Conservation (phyloP, 2,329 filamentous ascomycete species). For the Bertia moriformis region DNA sequence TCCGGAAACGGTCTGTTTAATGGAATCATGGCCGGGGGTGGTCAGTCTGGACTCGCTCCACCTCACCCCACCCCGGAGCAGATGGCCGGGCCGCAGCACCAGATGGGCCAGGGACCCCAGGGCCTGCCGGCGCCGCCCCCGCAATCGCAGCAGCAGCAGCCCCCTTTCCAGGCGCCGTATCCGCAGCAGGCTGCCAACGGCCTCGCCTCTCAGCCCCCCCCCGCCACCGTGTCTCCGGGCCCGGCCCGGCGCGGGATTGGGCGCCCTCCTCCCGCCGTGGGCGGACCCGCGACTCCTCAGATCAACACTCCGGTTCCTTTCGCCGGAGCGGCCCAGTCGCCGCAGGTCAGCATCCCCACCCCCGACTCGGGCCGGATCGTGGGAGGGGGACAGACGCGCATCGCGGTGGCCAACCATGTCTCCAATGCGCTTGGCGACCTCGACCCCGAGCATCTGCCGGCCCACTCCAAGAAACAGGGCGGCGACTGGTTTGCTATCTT, state of each 20-base stretch:
- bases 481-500: constrained; percentile 94
- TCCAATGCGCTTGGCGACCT: constrained; percentile 66
- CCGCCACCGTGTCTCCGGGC: constrained; percentile 74
- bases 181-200: constrained; percentile 46
- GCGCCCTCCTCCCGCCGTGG: constrained; percentile 45
- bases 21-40: constrained; percentile 89
- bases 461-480: constrained; percentile 76
- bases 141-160: constrained; percentile 43
- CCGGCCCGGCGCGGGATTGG: constrained; percentile 56
- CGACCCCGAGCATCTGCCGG: constrained; percentile 70
- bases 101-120: constrained; percentile 56
- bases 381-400: too few species aligned
- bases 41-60: constrained; percentile 71
- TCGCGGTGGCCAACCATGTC: constrained; percentile 27
- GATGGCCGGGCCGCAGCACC: constrained; percentile 32
- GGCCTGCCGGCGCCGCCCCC: constrained; percentile 27
- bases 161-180: constrained; percentile 59
- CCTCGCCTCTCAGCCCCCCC: constrained; percentile 70
- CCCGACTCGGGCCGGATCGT: too few species aligned
- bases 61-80: constrained; percentile 45
- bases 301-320: constrained; percentile 81
- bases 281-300: constrained; percentile 76
- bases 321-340: constrained; percentile 62
- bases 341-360: constrained; percentile 75
- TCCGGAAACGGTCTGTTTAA: constrained; percentile 88